Conservation (phyloP, 257 asterid genomes). For the Osmanthus fragrans region DNA sequence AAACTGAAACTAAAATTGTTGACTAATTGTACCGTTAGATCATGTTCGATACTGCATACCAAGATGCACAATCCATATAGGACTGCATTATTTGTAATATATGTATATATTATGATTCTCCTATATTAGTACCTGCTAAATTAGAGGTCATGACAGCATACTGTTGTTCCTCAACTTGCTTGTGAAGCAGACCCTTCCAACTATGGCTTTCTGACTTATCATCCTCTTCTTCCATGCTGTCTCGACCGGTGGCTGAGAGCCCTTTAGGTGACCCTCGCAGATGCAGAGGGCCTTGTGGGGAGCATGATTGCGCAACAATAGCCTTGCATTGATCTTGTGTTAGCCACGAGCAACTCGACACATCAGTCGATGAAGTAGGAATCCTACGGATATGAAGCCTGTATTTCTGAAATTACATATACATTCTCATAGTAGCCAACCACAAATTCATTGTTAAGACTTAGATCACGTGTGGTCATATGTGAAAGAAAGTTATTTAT, state of each 20-base stretch:
- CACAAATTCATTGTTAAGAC: background rate
- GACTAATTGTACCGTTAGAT: background rate
- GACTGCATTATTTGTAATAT: background rate
- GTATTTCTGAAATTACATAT: conserved; percentile 44
- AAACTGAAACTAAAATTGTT: background rate
- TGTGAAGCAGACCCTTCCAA: conserved; percentile 30
- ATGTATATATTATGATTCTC: conserved; percentile 9
- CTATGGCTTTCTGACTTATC: conserved; percentile 39
- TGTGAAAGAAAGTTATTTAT: background rate
- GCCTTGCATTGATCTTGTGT: conserved; percentile 13
- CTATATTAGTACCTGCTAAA: conserved; percentile 38
- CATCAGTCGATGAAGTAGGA: conserved; percentile 12
- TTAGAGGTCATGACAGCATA: background rate
- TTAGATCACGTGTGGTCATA: background rate
- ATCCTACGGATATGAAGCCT: conserved; percentile 57
- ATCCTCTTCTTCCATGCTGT: conserved; percentile 40
- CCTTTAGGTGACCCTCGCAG: conserved; percentile 28
- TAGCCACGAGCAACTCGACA: conserved; percentile 19
- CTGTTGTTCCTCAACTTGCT: background rate
- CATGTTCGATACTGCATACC: background rate
- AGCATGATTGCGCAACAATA: conserved; percentile 23
- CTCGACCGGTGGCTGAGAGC: conserved; percentile 30
- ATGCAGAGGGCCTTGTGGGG: conserved; percentile 51
- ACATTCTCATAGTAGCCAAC: background rate
- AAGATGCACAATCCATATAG: background rate